Conservation (phyloP, 179 eudicot genomes). For the Beta lomatogona region DNA sequence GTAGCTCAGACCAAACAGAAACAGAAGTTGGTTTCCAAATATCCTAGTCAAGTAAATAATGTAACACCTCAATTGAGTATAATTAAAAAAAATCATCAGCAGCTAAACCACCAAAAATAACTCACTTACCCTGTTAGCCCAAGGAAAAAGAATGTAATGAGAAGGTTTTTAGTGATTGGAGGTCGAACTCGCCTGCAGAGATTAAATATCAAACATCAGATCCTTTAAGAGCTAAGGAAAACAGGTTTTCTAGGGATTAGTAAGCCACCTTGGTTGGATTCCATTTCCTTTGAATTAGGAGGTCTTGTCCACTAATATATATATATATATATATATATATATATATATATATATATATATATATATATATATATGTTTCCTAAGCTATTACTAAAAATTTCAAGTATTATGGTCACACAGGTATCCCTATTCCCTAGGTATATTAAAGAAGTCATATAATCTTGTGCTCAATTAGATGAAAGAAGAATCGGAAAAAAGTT, state of each 20-base stretch:
- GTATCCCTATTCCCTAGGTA: background rate
- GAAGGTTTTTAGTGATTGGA: slow-evolving; percentile 65
- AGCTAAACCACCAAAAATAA: background rate
- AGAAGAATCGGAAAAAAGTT: background rate
- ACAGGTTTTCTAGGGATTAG: background rate
- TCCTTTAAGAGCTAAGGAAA: background rate
- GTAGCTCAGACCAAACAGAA: slow-evolving; percentile 92
- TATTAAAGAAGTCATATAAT: background rate
- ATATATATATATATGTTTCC: background rate
- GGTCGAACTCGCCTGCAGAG: slow-evolving; percentile 69
- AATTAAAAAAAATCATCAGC: background rate
- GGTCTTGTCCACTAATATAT: background rate
- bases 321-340: background rate
- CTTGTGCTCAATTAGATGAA: background rate
- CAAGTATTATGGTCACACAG: background rate
- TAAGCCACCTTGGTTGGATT: background rate
- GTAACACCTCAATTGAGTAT: background rate
- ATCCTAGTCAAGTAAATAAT: slow-evolving; percentile 53
- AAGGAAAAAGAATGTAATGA: slow-evolving; percentile 35
- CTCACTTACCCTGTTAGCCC: slow-evolving; percentile 14
- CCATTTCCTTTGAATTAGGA: background rate
- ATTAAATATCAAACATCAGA: slow-evolving; percentile 22
- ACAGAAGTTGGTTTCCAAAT: slow-evolving; percentile 92
- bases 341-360: background rate
- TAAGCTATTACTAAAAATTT: background rate